Evolutionary conservation across 2,329 filamentous ascomycete species (phyloP).

Genomic region (Epichloe gansuensis): DNA sequence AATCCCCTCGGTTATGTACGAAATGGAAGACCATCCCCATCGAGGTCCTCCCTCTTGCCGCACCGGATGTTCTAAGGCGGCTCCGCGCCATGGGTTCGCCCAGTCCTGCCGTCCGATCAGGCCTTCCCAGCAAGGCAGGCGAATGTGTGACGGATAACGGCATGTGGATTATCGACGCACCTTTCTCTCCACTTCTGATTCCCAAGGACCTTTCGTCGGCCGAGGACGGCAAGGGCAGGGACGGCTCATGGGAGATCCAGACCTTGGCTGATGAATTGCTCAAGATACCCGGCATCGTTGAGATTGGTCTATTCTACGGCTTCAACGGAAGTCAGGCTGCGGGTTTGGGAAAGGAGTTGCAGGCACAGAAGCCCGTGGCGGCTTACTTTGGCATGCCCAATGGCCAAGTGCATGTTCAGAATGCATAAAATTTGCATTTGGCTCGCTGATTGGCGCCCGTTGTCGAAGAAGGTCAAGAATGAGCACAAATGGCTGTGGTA

Average conservation of each 20-base stretch:
- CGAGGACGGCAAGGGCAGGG: conserved; percentile 36
- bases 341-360: conserved; percentile 39
- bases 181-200: conserved; percentile 65
- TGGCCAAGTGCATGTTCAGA: conserved; percentile 39
- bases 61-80: conserved; percentile 60
- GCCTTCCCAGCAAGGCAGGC: conserved; percentile 64
- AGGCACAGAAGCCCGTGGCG: conserved; percentile 81
- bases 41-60: conserved; percentile 79
- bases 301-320: conserved; percentile 83
- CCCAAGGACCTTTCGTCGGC: conserved; percentile 33
- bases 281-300: conserved; percentile 72
- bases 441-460: background rate
- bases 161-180: conserved; percentile 80
- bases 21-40: conserved; percentile 82
- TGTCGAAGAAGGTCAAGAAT: background rate
- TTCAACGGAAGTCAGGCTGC: conserved; percentile 58
- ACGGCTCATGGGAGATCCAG: conserved; percentile 67
- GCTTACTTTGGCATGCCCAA: conserved; percentile 91
- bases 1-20: conserved; percentile 59
- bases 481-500: background rate
- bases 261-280: conserved; percentile 63
- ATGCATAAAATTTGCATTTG: background rate
- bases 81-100: conserved; percentile 61
- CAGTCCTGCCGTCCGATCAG: conserved; percentile 57
- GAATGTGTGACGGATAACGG: conserved; percentile 51